phyloP scores from a whole-genome alignment of 768 basidiomycete species.

The Cystofilobasidium ferigula region DNA sequence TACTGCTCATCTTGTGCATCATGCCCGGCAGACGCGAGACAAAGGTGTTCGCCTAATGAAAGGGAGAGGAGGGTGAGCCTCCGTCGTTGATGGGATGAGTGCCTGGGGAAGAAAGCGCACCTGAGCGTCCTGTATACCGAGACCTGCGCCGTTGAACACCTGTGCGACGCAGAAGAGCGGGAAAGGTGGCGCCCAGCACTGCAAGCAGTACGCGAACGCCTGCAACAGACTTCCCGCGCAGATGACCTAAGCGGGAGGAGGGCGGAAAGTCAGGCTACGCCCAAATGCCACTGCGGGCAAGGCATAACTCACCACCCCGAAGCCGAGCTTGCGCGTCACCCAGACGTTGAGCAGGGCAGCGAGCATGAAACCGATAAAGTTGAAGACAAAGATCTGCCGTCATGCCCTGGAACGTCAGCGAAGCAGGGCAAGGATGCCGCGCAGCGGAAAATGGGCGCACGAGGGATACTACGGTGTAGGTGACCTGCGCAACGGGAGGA shows the following conservation, averaged over 20 bases:
- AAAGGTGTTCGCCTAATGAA: conserved; percentile 45
- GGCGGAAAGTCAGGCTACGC: not conserved
- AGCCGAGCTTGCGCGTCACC: conserved; percentile 39
- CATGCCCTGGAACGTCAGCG: no score
- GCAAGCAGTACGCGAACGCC: conserved; percentile 35
- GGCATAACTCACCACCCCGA: conserved; percentile 31
- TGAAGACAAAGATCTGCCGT: conserved; percentile 48
- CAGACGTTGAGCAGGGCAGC: conserved; percentile 47
- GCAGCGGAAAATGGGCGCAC: not conserved
- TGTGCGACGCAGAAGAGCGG: conserved; percentile 44
- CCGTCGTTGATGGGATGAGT: conserved; percentile 27
- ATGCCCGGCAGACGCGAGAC: conserved; percentile 42
- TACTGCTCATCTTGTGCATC: conserved; percentile 36
- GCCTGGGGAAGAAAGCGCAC: not conserved
- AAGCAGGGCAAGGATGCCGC: not conserved
- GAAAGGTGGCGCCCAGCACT: conserved; percentile 44
- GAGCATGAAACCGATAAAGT: conserved; percentile 40
- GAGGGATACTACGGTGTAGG: conserved; percentile 17
- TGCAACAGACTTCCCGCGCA: conserved; percentile 28
- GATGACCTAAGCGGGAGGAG: conserved; percentile 18
- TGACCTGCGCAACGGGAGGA: no score
- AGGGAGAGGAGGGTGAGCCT: conserved; percentile 3
- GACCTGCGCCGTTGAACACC: conserved; percentile 43
- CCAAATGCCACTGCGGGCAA: not conserved
- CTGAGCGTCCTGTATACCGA: conserved; percentile 42